Evolutionary conservation across 2,329 filamentous ascomycete species (phyloP).

Genomic region (Aspergillus glaucus): DNA sequence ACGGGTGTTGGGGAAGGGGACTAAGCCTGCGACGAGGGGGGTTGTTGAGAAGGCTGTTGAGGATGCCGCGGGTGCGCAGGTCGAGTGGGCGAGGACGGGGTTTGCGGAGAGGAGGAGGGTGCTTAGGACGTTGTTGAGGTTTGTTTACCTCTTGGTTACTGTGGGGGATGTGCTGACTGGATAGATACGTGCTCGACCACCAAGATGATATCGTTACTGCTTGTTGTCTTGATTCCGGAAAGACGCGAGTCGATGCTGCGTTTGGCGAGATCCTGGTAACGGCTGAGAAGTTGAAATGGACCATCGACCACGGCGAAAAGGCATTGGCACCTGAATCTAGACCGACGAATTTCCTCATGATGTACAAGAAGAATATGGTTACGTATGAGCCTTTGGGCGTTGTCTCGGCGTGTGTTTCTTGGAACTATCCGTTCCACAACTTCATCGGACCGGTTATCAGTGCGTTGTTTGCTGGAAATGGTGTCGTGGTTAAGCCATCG

Average conservation of each 20-base stretch:
- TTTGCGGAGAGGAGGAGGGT: slow-evolving; percentile 74
- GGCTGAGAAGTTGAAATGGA: slow-evolving; percentile 91
- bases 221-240: slow-evolving; percentile 87
- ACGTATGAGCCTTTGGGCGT: slow-evolving; percentile 89
- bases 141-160: slow-evolving; percentile 9
- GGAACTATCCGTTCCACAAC: slow-evolving; percentile 98
- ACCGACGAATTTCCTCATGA: slow-evolving; percentile 87
- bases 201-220: slow-evolving; percentile 79
- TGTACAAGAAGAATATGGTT: slow-evolving; percentile 89
- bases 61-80: slow-evolving; percentile 67
- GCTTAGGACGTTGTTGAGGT: slow-evolving; percentile 69
- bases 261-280: slow-evolving; percentile 94
- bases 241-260: slow-evolving; percentile 90
- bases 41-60: slow-evolving; percentile 74
- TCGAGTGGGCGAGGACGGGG: slow-evolving; percentile 67
- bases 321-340: slow-evolving; percentile 65
- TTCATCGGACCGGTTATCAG: slow-evolving; percentile 86
- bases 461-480: slow-evolving; percentile 84
- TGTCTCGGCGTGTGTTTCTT: slow-evolving; percentile 85
- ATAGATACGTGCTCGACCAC: slow-evolving; percentile 71
- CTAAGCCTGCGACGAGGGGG: slow-evolving; percentile 65
- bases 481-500: slow-evolving; percentile 85
- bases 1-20: slow-evolving; percentile 60
- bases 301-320: slow-evolving; percentile 79
- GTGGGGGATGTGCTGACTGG: not conserved